phyloP scores from a whole-genome alignment of 2,329 filamentous ascomycete species.

The Penicillium sp. region DNA sequence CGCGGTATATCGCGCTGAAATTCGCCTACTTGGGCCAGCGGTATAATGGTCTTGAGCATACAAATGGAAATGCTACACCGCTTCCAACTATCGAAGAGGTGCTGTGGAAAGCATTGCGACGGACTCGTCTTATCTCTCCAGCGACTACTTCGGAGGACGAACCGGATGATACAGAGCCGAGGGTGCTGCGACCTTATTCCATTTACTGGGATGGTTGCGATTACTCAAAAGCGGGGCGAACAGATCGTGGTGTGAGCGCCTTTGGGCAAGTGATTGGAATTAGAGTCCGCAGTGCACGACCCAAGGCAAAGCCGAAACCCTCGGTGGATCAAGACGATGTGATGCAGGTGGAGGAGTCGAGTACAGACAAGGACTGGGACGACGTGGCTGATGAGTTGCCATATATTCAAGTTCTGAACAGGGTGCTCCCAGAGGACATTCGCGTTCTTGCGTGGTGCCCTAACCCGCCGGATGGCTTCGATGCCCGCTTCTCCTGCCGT shows the following conservation, averaged over 20 bases:
- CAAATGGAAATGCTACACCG: slow-evolving; percentile 64
- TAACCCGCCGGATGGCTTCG: slow-evolving; percentile 72
- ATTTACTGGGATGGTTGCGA: slow-evolving; percentile 80
- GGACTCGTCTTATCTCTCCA: slow-evolving; percentile 76
- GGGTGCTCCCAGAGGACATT: slow-evolving; percentile 84
- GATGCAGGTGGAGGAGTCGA: slow-evolving; percentile 30
- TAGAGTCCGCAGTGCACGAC: slow-evolving; percentile 71
- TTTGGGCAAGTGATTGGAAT: slow-evolving; percentile 94
- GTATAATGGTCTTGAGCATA: slow-evolving; percentile 92
- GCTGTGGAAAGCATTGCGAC: slow-evolving; percentile 85
- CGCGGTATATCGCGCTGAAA: slow-evolving; percentile 83
- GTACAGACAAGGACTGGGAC: slow-evolving; percentile 53
- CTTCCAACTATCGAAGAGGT: slow-evolving; percentile 87
- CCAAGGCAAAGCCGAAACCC: slow-evolving; percentile 18
- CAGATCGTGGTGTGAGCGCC: slow-evolving; percentile 88
- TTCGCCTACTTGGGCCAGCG: slow-evolving; percentile 87
- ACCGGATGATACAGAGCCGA: slow-evolving; percentile 43
- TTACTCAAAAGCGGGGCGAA: slow-evolving; percentile 93
- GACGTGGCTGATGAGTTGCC: slow-evolving; percentile 75
- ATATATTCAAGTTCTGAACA: slow-evolving; percentile 81
- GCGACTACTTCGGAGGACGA: slow-evolving; percentile 45
- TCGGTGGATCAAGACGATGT: slow-evolving; percentile 19
- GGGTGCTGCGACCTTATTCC: slow-evolving; percentile 39
- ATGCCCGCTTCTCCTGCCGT: slow-evolving; percentile 86
- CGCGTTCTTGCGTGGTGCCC: slow-evolving; percentile 92